These are phyloP conservation scores for Penicillium simplicissimum DNA, from an alignment of 495 filamentous ascomycete genomes.

Conservation along the genomic window DNA sequence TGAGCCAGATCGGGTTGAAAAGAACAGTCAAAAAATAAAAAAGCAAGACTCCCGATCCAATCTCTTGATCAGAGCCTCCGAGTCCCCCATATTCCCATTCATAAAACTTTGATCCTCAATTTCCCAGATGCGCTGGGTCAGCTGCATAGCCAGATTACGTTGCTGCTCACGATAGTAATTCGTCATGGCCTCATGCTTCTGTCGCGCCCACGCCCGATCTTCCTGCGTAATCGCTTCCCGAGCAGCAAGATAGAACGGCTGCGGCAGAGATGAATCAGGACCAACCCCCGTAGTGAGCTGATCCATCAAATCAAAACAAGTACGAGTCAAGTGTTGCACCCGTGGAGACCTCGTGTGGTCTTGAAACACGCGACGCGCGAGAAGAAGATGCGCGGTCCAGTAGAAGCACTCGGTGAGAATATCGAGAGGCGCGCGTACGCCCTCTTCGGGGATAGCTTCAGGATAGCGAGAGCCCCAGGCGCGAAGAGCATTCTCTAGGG, in stretches of 20 bases:
- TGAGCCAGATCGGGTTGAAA: not conserved
- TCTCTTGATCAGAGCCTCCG: slow-evolving; percentile 18
- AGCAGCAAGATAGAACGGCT: slow-evolving; percentile 32
- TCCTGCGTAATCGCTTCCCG: slow-evolving; percentile 23
- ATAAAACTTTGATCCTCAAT: slow-evolving; percentile 13
- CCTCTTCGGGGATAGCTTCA: not conserved
- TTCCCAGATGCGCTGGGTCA: slow-evolving; percentile 29
- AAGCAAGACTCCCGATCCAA: slow-evolving; percentile 25
- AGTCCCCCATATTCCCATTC: slow-evolving; percentile 2
- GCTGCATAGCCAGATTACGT: slow-evolving; percentile 28
- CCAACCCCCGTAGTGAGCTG: slow-evolving; percentile 29
- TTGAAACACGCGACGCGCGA: slow-evolving; percentile 30
- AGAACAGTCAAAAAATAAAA: slow-evolving; percentile 26
- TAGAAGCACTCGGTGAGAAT: slow-evolving; percentile 35
- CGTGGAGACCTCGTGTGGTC: slow-evolving; percentile 25
- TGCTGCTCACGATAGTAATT: slow-evolving; percentile 33
- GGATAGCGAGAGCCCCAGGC: slow-evolving; percentile 20
- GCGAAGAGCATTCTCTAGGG: slow-evolving; percentile 27
- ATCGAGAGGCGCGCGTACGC: slow-evolving; percentile 18
- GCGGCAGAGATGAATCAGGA: slow-evolving; percentile 31
- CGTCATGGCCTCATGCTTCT: slow-evolving; percentile 33
- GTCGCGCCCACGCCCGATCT: slow-evolving; percentile 28
- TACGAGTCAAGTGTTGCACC: slow-evolving; percentile 28
- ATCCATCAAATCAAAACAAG: slow-evolving; percentile 32
- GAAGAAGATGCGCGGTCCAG: slow-evolving; percentile 32